A percentile compares a stretch with the other conserved stretches of the same genome.
phyloP scores from a whole-genome alignment of 2,329 filamentous ascomycete genomes.

The Pezicula carpinea region DNA sequence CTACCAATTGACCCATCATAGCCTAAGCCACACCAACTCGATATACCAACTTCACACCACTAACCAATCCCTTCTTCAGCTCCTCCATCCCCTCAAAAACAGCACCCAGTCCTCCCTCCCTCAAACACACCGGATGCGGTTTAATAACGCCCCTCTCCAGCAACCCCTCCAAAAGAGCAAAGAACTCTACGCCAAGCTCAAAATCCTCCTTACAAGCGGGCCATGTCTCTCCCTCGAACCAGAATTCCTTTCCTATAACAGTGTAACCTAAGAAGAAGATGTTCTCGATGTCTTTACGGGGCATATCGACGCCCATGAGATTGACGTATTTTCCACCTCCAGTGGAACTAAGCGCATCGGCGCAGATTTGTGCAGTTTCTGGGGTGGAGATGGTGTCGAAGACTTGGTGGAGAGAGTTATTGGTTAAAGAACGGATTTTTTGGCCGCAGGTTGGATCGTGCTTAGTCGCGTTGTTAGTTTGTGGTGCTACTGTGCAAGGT shows the following conservation, averaged over 20 bases:
- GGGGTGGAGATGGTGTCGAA: conserved; percentile 17
- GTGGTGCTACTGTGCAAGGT: neutral
- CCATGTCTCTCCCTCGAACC: conserved; percentile 12
- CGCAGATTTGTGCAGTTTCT: conserved; percentile 12
- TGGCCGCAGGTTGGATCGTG: conserved; percentile 34
- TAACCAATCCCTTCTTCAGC: conserved; percentile 22
- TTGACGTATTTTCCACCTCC: conserved; percentile 52
- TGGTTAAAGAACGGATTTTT: conserved; percentile 39
- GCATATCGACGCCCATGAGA: conserved; percentile 31
- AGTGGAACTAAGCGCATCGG: conserved; percentile 13
- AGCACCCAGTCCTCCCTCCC: conserved; percentile 11
- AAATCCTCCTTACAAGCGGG: conserved; percentile 22
- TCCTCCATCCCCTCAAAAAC: conserved; percentile 13
- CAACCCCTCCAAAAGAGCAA: conserved; percentile 27
- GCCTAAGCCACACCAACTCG: conserved; percentile 1
- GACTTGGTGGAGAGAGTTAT: conserved; percentile 26
- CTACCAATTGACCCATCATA: too few relatives aligned
- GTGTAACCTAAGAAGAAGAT: conserved; percentile 34
- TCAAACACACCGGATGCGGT: conserved; percentile 21
- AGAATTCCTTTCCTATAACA: conserved; percentile 31
- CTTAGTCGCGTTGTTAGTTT: conserved; percentile 1
- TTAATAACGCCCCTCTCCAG: conserved; percentile 30
- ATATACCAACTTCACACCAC: conserved; percentile 38
- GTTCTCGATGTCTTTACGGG: conserved; percentile 23
- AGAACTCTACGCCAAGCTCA: conserved; percentile 31